Evolutionary conservation across 1,139 yeast species (phyloP).

Genomic region (Diutina siamensis): DNA sequence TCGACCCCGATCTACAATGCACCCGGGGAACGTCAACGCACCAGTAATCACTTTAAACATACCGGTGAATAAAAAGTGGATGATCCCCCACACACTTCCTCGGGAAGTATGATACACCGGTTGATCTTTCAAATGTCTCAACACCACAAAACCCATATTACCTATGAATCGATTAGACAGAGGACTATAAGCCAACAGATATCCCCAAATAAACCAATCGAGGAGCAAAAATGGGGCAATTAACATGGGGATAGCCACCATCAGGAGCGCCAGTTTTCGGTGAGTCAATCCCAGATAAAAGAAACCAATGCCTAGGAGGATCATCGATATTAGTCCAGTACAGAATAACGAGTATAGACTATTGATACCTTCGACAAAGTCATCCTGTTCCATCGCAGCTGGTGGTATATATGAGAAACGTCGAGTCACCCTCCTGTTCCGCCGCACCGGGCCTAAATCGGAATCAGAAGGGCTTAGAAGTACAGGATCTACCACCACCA

Average conservation of each 20-base stretch:
- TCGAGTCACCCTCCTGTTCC: neutral
- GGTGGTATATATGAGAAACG: no score
- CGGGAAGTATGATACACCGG: conserved; percentile 21
- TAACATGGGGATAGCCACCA: conserved; percentile 38
- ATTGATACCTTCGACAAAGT: neutral
- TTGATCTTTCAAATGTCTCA: conserved; percentile 20
- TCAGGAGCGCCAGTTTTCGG: conserved; percentile 42
- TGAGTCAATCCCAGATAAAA: conserved; percentile 53
- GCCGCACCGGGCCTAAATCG: neutral
- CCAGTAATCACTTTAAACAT: conserved; percentile 42
- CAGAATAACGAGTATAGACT: conserved; percentile 26
- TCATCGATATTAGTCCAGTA: conserved; percentile 22
- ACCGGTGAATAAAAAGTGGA: conserved; percentile 38
- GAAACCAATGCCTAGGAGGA: conserved; percentile 32
- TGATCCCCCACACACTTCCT: conserved; percentile 28
- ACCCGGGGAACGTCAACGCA: conserved; percentile 43
- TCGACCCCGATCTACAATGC: conserved; percentile 49
- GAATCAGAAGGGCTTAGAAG: no score
- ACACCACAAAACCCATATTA: conserved; percentile 30
- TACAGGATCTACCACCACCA: no score
- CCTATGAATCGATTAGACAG: conserved; percentile 37
- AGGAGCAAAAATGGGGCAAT: conserved; percentile 31
- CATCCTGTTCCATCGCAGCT: neutral
- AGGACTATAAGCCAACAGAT: conserved; percentile 37
- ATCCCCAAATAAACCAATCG: conserved; percentile 53